Evolutionary conservation across 176 grass and related monocot species (phyloP), one percentile per base, ranked within the genome.

Genomic region (Musa troglodytarum): DNA sequence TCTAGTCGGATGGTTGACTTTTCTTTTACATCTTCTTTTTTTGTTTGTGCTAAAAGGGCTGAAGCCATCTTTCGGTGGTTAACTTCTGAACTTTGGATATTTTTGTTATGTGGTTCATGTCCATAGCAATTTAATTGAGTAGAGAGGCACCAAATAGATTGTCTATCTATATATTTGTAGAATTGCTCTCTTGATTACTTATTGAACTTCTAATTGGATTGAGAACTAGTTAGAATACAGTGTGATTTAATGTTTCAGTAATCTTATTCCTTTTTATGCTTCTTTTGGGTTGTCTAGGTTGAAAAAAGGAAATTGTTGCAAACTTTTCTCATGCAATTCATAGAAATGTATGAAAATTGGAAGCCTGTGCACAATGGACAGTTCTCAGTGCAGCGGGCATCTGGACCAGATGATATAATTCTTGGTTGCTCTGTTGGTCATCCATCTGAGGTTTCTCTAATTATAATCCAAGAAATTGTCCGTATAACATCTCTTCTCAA

Each of bases 311-410:
- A 92, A 81, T 85, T 79, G 19, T 79, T 97, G 57, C 90, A 97
- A 79, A n/a, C 75, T 81, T 97, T 97, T 81, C 74, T 90, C 69
- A 82, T 86, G 49, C 82, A 83, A 71, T 90, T 97, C 77, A 78
- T 92, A 82, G 79, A 97, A 81, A 92, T 86, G 83, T 97, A 90
- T 57, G 90, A 83, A 82, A 91, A 92, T 53, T 97, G 93, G 93
- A 83, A 78, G 20, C 93, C 87, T 76, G 75, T 19, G n/a, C 63
- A 77, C 73, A 69, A 68, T 22, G 87, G 83, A 29, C 65, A 86
- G 65, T 79, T 81, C 65, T 1, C 43, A 12, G 50, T 71, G 65
- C 74, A 65, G 51, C 76, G 66, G 74, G 81, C 83, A 82, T 73
- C 79, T 76, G 81, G 74, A 90, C 81, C 74, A 65, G 80, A 90